Evolutionary conservation across 2,329 filamentous ascomycete species (phyloP).

Genomic region (Botrytis paeoniae): DNA sequence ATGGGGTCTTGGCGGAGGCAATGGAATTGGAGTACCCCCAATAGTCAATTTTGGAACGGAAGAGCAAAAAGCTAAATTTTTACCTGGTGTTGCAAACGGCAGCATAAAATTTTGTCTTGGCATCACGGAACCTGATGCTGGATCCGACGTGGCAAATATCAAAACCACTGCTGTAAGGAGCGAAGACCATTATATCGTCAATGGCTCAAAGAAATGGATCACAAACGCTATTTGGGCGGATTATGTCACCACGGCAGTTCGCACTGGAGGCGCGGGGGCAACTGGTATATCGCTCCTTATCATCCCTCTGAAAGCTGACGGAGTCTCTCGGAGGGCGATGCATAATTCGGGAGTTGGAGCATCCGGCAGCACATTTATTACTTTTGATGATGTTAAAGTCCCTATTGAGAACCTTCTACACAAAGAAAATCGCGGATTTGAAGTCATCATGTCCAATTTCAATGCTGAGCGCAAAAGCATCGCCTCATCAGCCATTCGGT

Average conservation of each 20-base stretch:
- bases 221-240: slow-evolving; percentile 60
- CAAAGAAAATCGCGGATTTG: slow-evolving; percentile 53
- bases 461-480: slow-evolving; percentile 59
- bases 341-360: slow-evolving; percentile 65
- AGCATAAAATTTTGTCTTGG: slow-evolving; percentile 61
- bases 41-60: slow-evolving; percentile 60
- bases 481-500: slow-evolving; percentile 53
- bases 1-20: slow-evolving; percentile 57
- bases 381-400: slow-evolving; percentile 54
- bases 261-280: slow-evolving; percentile 54
- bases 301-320: slow-evolving; percentile 49
- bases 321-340: slow-evolving; percentile 54
- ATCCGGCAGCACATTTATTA: slow-evolving; percentile 54
- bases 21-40: slow-evolving; percentile 61
- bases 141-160: slow-evolving; percentile 63
- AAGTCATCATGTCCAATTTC: slow-evolving; percentile 58
- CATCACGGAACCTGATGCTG: slow-evolving; percentile 62
- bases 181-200: slow-evolving; percentile 57
- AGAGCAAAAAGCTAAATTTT: slow-evolving; percentile 56
- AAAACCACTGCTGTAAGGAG: slow-evolving; percentile 55
- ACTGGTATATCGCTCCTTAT: slow-evolving; percentile 56
- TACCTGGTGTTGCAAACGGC: slow-evolving; percentile 57
- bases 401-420: slow-evolving; percentile 53
- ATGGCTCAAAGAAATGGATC: slow-evolving; percentile 68
- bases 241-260: slow-evolving; percentile 60